Evolutionary conservation across 164 flowering plant genomes (phyloP), one percentile per base, ranked within the genome.

Genomic region (Houttuynia cordata): DNA sequence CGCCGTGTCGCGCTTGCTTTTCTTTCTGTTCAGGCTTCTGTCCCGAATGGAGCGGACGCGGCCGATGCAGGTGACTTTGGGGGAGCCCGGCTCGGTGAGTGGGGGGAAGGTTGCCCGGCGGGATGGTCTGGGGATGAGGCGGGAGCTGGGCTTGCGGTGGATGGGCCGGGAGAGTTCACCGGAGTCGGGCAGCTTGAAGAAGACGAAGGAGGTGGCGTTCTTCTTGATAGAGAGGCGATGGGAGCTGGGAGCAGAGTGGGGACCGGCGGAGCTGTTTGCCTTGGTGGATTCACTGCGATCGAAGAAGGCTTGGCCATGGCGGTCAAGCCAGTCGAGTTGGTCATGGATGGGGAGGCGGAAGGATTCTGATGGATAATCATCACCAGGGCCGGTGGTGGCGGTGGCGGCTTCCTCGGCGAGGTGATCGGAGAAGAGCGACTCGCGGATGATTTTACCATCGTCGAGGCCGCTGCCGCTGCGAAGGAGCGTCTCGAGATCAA

Each of bases 271-370:
- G 19, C 39, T 13, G 14, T 9, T 34, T 10, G 49, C 49, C 47
- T 45, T 62, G 40, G 65, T 62, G 34, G 65, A 62, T 24, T 54
- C 0, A 49, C 80, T 83, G 3, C 96, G 72, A 60, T 89, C 87
- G 61, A 53, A 73, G 63, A 75, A 70, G 18, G 84, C 88, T 72
- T 83, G 80, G 0, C 81, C 88, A 72, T 83, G 80, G 0, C 79
- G 78, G 49, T 86, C 83, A 59, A 85, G 74, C 97, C 95, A 87
- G 9, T 87, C 97, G 55, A 78, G 8, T 65, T 80, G 88, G 12
- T 83, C 87, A 60, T 84, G 93, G 42, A 76, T 77, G 4, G 93
- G 83, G 9, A 90, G 81, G 72, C 79, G 82, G 63, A 85, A 87
- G 0, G 97, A 90, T 12, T 85, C 91, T 7, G 95, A 87, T 23